Percentiles rank a stretch among this genome's conserved stretches.
Evolutionary conservation across 495 filamentous ascomycete genomes (phyloP).

Genomic region (Pseudevernia furfuracea): DNA sequence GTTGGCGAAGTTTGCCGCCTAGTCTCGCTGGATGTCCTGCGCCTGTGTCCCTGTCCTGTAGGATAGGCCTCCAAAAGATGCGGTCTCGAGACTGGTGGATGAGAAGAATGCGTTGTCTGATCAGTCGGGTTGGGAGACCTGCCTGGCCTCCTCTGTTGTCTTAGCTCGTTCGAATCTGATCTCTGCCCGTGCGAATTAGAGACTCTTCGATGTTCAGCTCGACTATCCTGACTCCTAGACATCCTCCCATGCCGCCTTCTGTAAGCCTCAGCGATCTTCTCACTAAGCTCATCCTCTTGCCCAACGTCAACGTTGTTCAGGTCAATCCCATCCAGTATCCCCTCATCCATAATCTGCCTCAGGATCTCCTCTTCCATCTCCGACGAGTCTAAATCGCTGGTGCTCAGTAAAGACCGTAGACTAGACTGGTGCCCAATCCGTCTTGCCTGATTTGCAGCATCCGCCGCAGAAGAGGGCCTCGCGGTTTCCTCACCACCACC

Average conservation of each 20-base stretch:
- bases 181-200: constrained; percentile 29
- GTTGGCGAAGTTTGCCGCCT: constrained; percentile 28
- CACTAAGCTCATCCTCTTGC: constrained; percentile 79
- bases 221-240: constrained; percentile 11
- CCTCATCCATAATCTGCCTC: constrained; percentile 81
- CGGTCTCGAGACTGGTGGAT: constrained; percentile 49
- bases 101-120: constrained; percentile 34
- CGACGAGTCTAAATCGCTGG: constrained; percentile 60
- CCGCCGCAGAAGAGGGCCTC: constrained; percentile 7
- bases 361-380: constrained; percentile 85
- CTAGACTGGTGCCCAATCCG: constrained; percentile 80
- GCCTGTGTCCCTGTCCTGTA: constrained; percentile 35
- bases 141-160: constrained; percentile 28
- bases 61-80: constrained; percentile 46
- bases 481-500: constrained; percentile 25
- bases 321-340: constrained; percentile 76
- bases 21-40: constrained; percentile 45
- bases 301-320: constrained; percentile 66
- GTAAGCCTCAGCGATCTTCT: constrained; percentile 82
- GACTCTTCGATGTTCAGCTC: constrained; percentile 6
- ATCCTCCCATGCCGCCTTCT: constrained; percentile 53
- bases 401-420: constrained; percentile 70
- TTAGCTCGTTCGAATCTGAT: constrained; percentile 23
- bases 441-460: constrained; percentile 32
- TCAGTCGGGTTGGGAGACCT: constrained; percentile 29